Evolutionary conservation across 805 yeast genomes (phyloP).

Genomic region (Zygosaccharomyces siamensis): DNA sequence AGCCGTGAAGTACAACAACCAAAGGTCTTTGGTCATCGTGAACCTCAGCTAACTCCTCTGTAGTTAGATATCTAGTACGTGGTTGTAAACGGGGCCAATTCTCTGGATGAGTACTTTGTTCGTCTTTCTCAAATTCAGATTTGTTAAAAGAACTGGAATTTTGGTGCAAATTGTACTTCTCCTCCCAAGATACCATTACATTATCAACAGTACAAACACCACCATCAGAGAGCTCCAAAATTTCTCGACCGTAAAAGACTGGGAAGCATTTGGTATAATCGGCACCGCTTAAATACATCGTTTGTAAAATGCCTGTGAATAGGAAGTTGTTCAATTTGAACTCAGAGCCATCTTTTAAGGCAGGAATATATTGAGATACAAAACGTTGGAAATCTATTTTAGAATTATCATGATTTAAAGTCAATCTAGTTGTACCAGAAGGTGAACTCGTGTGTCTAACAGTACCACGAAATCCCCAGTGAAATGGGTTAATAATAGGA

Average conservation of each 20-base stretch:
- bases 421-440: conserved; percentile 24
- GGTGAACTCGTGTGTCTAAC: conserved; percentile 26
- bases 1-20: conserved; percentile 61
- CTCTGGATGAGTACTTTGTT: conserved; percentile 43
- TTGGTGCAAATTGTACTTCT: conserved; percentile 16
- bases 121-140: conserved; percentile 32
- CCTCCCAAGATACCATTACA: conserved; percentile 38
- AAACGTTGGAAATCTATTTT: conserved; percentile 22
- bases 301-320: conserved; percentile 73
- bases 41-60: conserved; percentile 38
- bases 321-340: conserved; percentile 58
- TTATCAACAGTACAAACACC: conserved; percentile 75
- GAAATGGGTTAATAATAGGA: conserved; percentile 29
- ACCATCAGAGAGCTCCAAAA: conserved; percentile 55
- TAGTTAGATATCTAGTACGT: conserved; percentile 56
- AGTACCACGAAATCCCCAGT: conserved; percentile 36
- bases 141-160: conserved; percentile 20
- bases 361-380: conserved; percentile 38
- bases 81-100: conserved; percentile 61
- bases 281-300: conserved; percentile 59
- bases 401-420: conserved; percentile 18
- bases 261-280: conserved; percentile 47
- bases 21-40: conserved; percentile 47
- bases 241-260: conserved; percentile 70
- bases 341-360: conserved; percentile 43